Evolutionary conservation across 2,329 filamentous ascomycete genomes (phyloP).

Genomic region (Alternaria postmessia): DNA sequence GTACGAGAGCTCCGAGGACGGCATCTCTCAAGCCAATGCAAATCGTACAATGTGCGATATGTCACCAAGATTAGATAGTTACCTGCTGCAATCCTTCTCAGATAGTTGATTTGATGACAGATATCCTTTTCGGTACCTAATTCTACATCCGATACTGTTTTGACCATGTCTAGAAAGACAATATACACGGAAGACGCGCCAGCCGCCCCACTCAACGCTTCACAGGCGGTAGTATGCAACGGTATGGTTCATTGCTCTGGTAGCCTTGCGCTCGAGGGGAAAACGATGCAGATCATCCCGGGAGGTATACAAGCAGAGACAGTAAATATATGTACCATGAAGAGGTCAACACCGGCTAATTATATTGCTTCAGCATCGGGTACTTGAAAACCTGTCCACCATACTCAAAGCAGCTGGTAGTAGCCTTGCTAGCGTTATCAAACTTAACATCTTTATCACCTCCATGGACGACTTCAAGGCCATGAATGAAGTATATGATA

Average conservation of each 20-base stretch:
- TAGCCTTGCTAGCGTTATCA: neutral
- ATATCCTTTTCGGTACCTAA: neutral
- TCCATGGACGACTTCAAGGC: neutral
- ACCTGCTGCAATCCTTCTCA: neutral
- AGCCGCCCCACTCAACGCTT: neutral
- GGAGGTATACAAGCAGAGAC: constrained; percentile 3
- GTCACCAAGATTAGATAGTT: neutral
- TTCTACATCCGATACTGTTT: neutral
- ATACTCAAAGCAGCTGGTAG: neutral
- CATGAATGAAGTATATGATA: neutral
- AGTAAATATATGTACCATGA: neutral
- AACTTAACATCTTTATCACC: neutral
- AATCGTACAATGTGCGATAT: neutral
- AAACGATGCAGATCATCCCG: neutral
- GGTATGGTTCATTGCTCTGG: constrained; percentile 6
- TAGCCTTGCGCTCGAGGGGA: neutral
- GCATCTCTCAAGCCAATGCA: neutral
- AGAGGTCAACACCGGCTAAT: neutral
- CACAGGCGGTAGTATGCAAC: constrained; percentile 3
- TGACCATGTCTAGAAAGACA: neutral
- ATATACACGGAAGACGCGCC: neutral
- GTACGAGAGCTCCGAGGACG: constrained; percentile 2
- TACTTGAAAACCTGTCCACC: neutral
- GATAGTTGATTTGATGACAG: neutral
- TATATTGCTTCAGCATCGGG: neutral